Evolutionary conservation across 2,329 filamentous ascomycete species (phyloP).

Genomic region (Ceratocystis huliohia): DNA sequence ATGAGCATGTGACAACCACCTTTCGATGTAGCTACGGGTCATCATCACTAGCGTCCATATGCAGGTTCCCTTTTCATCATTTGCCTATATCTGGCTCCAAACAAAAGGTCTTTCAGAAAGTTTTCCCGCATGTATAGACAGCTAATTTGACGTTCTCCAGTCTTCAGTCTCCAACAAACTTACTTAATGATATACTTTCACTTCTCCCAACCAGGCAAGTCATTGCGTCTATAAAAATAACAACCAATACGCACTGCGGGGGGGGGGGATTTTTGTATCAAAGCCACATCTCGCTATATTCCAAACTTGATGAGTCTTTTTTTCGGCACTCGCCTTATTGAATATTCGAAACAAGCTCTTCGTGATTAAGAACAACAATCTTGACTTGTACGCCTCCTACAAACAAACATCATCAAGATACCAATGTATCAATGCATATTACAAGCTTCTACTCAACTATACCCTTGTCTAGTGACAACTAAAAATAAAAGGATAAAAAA

Average conservation of each 20-base stretch:
- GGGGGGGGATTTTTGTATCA: neutral
- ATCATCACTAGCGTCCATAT: neutral
- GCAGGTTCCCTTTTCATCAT: too few relatives aligned
- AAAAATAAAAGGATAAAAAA: neutral
- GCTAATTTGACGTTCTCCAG: too few relatives aligned
- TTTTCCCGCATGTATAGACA: neutral
- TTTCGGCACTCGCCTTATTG: neutral
- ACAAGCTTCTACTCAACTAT: neutral
- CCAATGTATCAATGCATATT: neutral
- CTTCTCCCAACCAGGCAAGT: neutral
- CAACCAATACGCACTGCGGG: neutral
- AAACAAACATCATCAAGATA: neutral
- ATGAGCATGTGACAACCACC: neutral
- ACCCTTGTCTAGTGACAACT: neutral
- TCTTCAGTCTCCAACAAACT: too few relatives aligned
- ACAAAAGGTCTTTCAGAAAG: neutral
- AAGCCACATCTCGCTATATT: neutral
- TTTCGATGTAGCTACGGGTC: neutral
- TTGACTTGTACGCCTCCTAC: neutral
- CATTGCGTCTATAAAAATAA: neutral
- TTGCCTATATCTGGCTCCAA: neutral
- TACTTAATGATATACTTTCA: too few relatives aligned
- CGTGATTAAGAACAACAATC: neutral
- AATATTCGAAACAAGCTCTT: neutral
- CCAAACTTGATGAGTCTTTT: neutral